Evolutionary conservation across 352 stramenopile genomes (phyloP).

Genomic region (Pythium utonaiense): DNA sequence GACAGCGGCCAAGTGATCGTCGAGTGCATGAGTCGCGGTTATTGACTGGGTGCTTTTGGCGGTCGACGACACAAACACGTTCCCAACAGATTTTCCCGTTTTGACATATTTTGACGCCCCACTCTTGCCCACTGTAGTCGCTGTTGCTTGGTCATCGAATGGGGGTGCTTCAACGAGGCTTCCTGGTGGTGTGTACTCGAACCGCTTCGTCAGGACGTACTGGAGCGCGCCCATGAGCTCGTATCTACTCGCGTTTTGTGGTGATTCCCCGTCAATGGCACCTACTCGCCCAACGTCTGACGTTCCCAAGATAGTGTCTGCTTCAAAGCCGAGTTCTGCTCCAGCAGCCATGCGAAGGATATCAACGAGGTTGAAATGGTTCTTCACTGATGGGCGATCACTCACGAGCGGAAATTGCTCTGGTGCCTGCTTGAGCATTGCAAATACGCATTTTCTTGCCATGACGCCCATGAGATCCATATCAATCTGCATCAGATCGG

Average conservation of each 20-base stretch:
- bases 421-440: constrained; percentile 49
- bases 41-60: neutral
- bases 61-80: neutral
- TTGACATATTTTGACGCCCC: constrained; percentile 7
- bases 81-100: neutral
- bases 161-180: neutral
- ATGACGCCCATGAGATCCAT: constrained; percentile 55
- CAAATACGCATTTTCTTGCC: constrained; percentile 57
- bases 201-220: constrained; percentile 50
- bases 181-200: constrained; percentile 29
- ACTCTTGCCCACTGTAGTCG: constrained; percentile 4
- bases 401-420: constrained; percentile 47
- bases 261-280: neutral
- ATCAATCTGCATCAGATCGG: constrained; percentile 33
- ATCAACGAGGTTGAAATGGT: constrained; percentile 49
- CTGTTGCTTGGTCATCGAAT: neutral
- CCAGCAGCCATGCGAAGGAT: constrained; percentile 48
- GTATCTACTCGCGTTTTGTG: neutral
- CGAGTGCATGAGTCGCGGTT: neutral
- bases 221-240: constrained; percentile 43
- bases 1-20: constrained; percentile 3
- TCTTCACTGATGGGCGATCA: constrained; percentile 17
- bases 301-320: constrained; percentile 31
- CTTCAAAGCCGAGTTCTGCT: constrained; percentile 51
- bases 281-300: neutral